Percentiles rank a stretch among this genome's conserved stretches.
These are phyloP conservation scores for Trapa bicornis DNA, from an alignment of 345 rosid species.

Conservation along the genomic window DNA sequence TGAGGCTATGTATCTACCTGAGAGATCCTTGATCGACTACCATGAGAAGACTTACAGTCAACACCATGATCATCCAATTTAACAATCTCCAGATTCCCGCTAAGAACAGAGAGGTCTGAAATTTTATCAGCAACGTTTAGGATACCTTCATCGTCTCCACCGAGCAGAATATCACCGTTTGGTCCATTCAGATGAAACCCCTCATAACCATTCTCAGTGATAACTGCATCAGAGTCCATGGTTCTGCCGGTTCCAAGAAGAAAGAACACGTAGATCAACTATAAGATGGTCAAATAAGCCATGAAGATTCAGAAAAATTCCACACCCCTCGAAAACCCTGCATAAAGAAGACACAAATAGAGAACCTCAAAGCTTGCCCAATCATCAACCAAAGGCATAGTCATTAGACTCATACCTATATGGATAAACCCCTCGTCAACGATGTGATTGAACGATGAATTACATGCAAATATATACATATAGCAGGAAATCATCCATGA, in stretches of 20 bases:
- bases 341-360: neutral
- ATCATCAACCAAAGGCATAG: neutral
- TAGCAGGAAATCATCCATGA: neutral
- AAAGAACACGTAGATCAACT: neutral
- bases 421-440: neutral
- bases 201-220: slow-evolving; percentile 28
- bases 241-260: neutral
- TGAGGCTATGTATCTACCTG: slow-evolving; percentile 24
- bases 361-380: neutral
- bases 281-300: neutral
- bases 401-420: neutral
- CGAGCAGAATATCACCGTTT: slow-evolving; percentile 18
- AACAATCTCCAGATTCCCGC: slow-evolving; percentile 21
- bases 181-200: slow-evolving; percentile 44
- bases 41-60: slow-evolving; percentile 3
- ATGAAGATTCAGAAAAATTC: neutral
- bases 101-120: slow-evolving; percentile 15
- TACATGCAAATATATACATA: neutral
- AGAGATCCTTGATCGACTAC: slow-evolving; percentile 2
- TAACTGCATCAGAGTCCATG: slow-evolving; percentile 44
- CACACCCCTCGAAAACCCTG: neutral
- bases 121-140: slow-evolving; percentile 17
- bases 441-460: neutral
- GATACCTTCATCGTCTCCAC: slow-evolving; percentile 23
- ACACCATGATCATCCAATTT: slow-evolving; percentile 24